Evolutionary conservation across 768 basidiomycete species (phyloP).

Genomic region (Harrya chromipes): DNA sequence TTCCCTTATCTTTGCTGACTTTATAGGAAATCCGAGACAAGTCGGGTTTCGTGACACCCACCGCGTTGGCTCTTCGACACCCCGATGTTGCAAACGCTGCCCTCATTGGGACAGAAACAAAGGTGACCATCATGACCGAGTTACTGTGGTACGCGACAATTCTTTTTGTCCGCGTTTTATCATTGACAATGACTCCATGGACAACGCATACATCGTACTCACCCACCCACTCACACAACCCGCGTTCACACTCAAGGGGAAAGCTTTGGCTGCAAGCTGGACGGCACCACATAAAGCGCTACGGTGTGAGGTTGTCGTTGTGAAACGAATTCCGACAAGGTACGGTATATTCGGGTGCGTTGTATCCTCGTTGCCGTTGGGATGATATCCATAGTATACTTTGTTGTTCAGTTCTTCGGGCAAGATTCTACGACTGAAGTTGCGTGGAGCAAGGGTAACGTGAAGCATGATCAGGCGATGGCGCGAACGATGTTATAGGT

Average conservation of each 20-base stretch:
- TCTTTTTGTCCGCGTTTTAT: background rate
- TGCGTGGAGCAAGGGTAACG: too few species aligned
- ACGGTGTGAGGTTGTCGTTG: slow-evolving; percentile 66
- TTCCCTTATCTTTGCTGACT: background rate
- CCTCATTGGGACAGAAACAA: slow-evolving; percentile 73
- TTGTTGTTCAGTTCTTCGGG: slow-evolving; percentile 61
- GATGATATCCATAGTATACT: too few species aligned
- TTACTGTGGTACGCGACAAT: slow-evolving; percentile 54
- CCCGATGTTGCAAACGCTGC: slow-evolving; percentile 78
- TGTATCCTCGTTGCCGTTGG: too few species aligned
- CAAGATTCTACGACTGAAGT: slow-evolving; percentile 79
- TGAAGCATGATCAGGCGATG: slow-evolving; percentile 38
- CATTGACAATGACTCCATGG: background rate
- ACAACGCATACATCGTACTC: slow-evolving; percentile 57
- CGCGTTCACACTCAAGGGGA: slow-evolving; percentile 48
- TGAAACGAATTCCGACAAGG: slow-evolving; percentile 44
- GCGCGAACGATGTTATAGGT: slow-evolving; percentile 17
- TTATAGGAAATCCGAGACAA: slow-evolving; percentile 71
- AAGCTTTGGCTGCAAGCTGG: slow-evolving; percentile 62
- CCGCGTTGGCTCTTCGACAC: slow-evolving; percentile 66
- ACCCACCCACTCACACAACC: slow-evolving; percentile 18
- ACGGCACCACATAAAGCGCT: slow-evolving; percentile 76
- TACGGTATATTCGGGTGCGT: too few species aligned
- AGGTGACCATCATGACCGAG: slow-evolving; percentile 75
- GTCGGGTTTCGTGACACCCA: background rate